A percentile compares a stretch with the other conserved stretches of the same genome.
Evolutionary conservation across 176 grass and related monocot genomes (phyloP).

Genomic region (Leersia perrieri): DNA sequence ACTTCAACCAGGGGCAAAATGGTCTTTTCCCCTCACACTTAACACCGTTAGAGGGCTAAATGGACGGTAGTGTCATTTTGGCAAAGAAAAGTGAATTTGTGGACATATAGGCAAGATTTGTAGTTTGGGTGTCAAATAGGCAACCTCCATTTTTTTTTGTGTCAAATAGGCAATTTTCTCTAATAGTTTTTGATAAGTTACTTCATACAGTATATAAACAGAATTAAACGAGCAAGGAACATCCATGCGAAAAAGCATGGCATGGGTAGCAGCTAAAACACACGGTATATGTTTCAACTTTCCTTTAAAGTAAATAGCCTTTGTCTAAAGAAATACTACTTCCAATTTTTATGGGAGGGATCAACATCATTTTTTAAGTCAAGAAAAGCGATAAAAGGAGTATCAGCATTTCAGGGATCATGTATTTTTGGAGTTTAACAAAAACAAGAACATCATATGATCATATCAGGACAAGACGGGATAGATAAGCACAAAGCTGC

Average conservation of each 20-base stretch:
- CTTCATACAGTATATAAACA: background rate
- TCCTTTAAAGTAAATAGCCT: background rate
- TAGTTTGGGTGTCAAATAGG: too few relatives aligned
- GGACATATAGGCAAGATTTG: too few relatives aligned
- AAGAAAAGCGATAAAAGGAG: background rate
- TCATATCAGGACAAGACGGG: background rate
- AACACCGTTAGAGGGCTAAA: too few relatives aligned
- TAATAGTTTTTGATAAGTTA: too few relatives aligned
- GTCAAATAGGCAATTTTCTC: too few relatives aligned
- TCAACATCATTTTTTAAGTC: background rate
- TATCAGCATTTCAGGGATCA: too few relatives aligned
- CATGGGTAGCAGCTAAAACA: background rate
- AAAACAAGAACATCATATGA: background rate
- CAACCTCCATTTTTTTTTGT: too few relatives aligned
- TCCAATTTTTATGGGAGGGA: background rate
- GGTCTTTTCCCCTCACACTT: too few relatives aligned
- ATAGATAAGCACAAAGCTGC: background rate
- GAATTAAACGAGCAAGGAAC: background rate
- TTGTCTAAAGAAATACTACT: background rate
- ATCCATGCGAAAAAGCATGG: background rate
- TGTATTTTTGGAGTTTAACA: background rate
- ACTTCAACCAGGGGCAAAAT: too few relatives aligned
- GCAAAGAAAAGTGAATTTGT: too few relatives aligned
- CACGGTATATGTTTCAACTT: background rate
- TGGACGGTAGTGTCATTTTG: too few relatives aligned